Base-by-base conservation (phyloP, 495 filamentous ascomycete genomes). In the Thozetella sp. region DNA sequence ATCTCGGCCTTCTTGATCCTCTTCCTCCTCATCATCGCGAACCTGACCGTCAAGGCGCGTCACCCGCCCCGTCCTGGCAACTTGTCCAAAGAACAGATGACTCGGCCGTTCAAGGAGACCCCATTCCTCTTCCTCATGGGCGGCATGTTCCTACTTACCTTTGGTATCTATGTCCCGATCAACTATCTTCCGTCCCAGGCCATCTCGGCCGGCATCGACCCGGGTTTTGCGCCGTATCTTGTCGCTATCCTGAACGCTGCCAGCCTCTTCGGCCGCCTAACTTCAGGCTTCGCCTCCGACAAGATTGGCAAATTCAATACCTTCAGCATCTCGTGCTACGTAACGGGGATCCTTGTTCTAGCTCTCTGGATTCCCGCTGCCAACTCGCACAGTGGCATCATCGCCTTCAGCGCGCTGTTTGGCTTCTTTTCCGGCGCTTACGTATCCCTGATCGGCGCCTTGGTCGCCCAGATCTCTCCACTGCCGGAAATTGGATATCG, bases 1-100 rank as follows among this genome's bases (percentile, higher is more conserved):
- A 84, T 79, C 55, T 74, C 73, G 22, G 88, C 84, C 11, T 90
- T 92, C 57, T 50, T 91, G 22, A 81, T 90, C 45, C 78, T 91
- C 2, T 72, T 60, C 23, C 71, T 90, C 11, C 74, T 88, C 27
- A 65, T 79, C 58, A 72, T 88, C 54, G 77, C 80, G 37, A 87
- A 61, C 53, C 25, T 67, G 9, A 61, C 64, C 22, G 53, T 72
- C 45, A 60, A 61, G n/a, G 56, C 63, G 22, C 57, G 60, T 19
- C 51, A 61, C 10, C 60, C 62, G 13, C 60, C 62, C 10, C 40
- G 23, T 2, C 55, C 22, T 81, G 56, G 56, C 12, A 40, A 58
- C 0, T 46, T 66, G n/a, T 54, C 58, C 13, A 4, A 54, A 3
- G 60, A 55, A 53, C 51, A 64, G 22, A 54, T 61, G 15, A 22